Conservation (phyloP, 306 rosid species). For the Prunus persica region Prunus_persica_NCBIv2 NC_034015.1:17447501-17448000, state of each 20-base stretch:
- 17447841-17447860: conserved; percentile 29
- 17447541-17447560: background rate
- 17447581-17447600: background rate
- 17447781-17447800: background rate
- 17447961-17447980: conserved; percentile 86
- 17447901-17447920: conserved; percentile 85
- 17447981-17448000: conserved; percentile 80
- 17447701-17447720: conserved; percentile 93
- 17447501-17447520: background rate
- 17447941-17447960: conserved; percentile 77
- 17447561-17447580: background rate
- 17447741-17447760: conserved; percentile 20
- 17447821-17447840: conserved; percentile 9
- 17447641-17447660: conserved; percentile 77
- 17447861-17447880: conserved; percentile 93
- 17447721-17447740: conserved; percentile 62
- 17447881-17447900: conserved; percentile 91
- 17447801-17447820: background rate
- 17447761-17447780: background rate
- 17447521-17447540: background rate
- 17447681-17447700: conserved; percentile 68
- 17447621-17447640: conserved; percentile 72
- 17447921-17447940: conserved; percentile 96
- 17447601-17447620: conserved; percentile 18
- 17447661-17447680: conserved; percentile 78